Percentiles rank a stretch among this genome's conserved stretches.
These are phyloP conservation scores for Mytilinidion resinicola DNA, from an alignment of 495 filamentous ascomycete genomes.

Conservation along the genomic window DNA sequence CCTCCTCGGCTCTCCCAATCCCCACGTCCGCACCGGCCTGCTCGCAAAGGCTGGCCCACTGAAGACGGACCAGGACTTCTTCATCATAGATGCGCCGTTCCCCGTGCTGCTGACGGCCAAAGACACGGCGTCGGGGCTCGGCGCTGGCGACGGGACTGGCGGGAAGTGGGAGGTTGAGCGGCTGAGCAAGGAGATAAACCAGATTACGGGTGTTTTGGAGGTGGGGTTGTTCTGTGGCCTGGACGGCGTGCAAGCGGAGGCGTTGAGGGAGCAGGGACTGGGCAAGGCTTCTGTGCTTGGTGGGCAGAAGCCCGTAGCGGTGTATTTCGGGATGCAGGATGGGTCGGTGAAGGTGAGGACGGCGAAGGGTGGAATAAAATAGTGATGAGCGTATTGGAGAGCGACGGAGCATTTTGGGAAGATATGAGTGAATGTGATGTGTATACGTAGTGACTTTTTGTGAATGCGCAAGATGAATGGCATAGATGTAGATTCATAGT, in stretches of 20 bases:
- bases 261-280: slow-evolving; percentile 43
- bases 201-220: slow-evolving; percentile 81
- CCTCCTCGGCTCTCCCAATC: slow-evolving; percentile 61
- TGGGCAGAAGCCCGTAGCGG: slow-evolving; percentile 85
- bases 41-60: slow-evolving; percentile 70
- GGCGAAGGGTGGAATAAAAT: slow-evolving; percentile 2
- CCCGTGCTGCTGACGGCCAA: slow-evolving; percentile 55
- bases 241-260: slow-evolving; percentile 62
- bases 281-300: slow-evolving; percentile 36
- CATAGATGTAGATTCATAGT: too few species aligned
- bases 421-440: too few species aligned
- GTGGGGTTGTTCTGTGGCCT: slow-evolving; percentile 82
- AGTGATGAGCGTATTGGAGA: not conserved
- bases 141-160: slow-evolving; percentile 41
- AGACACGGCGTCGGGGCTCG: slow-evolving; percentile 44
- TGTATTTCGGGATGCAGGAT: slow-evolving; percentile 90
- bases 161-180: slow-evolving; percentile 63
- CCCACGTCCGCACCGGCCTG: slow-evolving; percentile 60
- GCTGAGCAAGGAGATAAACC: slow-evolving; percentile 65
- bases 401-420: not conserved
- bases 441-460: too few species aligned
- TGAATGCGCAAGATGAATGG: too few species aligned
- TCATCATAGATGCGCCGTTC: slow-evolving; percentile 90
- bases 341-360: slow-evolving; percentile 42
- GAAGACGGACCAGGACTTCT: slow-evolving; percentile 90